These are phyloP conservation scores for Erysimum cheiranthoides DNA, from an alignment of 345 rosid species.

Conservation along the genomic window DNA sequence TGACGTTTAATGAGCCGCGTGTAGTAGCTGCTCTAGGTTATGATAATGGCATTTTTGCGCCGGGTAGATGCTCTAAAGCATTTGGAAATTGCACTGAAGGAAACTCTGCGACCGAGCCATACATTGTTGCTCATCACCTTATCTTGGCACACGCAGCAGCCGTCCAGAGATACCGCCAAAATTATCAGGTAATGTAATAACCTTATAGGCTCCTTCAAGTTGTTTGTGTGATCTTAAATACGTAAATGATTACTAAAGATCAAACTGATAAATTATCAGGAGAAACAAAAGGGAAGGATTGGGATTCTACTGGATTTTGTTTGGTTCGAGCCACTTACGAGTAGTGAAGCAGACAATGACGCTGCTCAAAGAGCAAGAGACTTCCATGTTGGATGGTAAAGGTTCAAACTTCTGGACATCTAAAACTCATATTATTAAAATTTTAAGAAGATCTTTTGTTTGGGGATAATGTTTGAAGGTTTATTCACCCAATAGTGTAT, in stretches of 20 bases:
- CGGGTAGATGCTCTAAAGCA: constrained; percentile 87
- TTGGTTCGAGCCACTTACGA: constrained; percentile 95
- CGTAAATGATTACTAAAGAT: not conserved
- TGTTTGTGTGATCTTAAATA: not conserved
- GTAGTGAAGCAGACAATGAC: constrained; percentile 74
- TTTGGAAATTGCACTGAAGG: constrained; percentile 87
- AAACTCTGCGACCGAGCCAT: constrained; percentile 88
- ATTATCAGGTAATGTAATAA: constrained; percentile 56
- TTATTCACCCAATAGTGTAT: constrained; percentile 90
- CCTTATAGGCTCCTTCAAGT: not conserved
- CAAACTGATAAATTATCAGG: constrained; percentile 43
- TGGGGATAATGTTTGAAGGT: constrained; percentile 53
- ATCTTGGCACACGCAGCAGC: constrained; percentile 85
- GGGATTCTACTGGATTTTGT: constrained; percentile 94
- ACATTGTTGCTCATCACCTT: constrained; percentile 83
- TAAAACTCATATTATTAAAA: not conserved
- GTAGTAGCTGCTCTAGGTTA: constrained; percentile 93
- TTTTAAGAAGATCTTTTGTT: not conserved
- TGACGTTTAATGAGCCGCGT: constrained; percentile 94
- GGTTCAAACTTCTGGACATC: not conserved
- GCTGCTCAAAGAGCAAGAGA: constrained; percentile 98
- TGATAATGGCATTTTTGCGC: constrained; percentile 82
- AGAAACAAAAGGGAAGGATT: constrained; percentile 80
- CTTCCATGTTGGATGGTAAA: constrained; percentile 95
- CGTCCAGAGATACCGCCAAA: constrained; percentile 75